These are phyloP conservation scores for Prunus fruticosa DNA, from an alignment of 306 rosid genomes.

Conservation along the genomic window DNA sequence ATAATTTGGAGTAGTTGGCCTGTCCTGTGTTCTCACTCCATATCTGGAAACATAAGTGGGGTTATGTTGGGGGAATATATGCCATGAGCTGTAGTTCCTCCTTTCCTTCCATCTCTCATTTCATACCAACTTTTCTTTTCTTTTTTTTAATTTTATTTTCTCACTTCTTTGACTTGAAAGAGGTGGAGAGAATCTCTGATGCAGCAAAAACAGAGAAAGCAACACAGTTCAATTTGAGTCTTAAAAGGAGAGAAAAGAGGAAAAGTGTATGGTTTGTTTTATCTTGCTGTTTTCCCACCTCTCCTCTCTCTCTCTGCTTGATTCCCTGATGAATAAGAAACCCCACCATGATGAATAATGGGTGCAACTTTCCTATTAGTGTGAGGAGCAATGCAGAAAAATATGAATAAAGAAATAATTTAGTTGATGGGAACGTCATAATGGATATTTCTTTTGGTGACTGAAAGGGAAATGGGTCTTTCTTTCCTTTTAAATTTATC, in stretches of 20 bases:
- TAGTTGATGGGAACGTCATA: conserved; percentile 37
- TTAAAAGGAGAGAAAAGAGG: conserved; percentile 89
- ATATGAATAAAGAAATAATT: conserved; percentile 10
- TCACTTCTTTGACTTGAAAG: conserved; percentile 84
- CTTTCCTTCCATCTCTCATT: conserved; percentile 47
- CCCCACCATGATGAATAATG: conserved; percentile 36
- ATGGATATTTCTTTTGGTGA: conserved; percentile 50
- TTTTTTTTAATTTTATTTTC: neutral
- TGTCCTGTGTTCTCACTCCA: conserved; percentile 85
- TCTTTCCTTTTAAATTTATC: conserved; percentile 19
- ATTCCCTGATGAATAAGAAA: conserved; percentile 18
- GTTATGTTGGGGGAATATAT: conserved; percentile 92
- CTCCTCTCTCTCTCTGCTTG: too few species aligned
- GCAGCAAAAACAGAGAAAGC: conserved; percentile 65
- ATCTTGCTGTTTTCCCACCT: conserved; percentile 68
- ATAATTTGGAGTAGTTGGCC: conserved; percentile 48
- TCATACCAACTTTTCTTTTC: conserved; percentile 48
- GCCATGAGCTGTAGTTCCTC: conserved; percentile 71
- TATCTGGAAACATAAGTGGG: conserved; percentile 97
- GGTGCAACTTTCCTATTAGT: conserved; percentile 54
- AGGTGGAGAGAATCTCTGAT: conserved; percentile 81
- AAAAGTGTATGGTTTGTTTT: conserved; percentile 95
- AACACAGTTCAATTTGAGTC: conserved; percentile 61
- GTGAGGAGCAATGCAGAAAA: conserved; percentile 35
- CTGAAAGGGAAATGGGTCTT: conserved; percentile 43